These are phyloP conservation scores for Macaranga tanarius DNA, from an alignment of 441 rosid genomes.

Conservation along the genomic window DNA sequence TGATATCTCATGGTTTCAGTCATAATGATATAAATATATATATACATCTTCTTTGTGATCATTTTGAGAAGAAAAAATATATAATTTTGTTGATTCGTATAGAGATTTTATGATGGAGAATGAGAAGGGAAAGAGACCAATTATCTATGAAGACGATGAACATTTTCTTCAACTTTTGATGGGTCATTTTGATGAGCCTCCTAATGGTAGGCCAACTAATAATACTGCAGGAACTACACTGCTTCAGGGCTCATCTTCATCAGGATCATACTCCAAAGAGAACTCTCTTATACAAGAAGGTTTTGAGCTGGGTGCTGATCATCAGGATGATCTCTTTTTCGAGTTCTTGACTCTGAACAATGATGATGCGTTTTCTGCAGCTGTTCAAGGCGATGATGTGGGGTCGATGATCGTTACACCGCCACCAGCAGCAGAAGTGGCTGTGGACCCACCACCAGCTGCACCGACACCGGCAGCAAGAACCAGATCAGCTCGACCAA, in stretches of 20 bases:
- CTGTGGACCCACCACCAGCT: background rate
- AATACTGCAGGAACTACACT: background rate
- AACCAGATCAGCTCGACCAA: background rate
- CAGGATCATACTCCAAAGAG: background rate
- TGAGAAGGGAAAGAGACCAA: constrained; percentile 3
- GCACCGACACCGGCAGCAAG: background rate
- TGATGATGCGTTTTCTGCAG: too few relatives aligned
- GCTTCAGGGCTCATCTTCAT: background rate
- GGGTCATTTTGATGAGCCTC: background rate
- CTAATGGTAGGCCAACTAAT: background rate
- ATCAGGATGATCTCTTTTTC: background rate
- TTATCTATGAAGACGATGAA: background rate
- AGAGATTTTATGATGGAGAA: background rate
- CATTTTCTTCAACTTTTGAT: background rate
- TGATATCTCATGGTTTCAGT: too few relatives aligned
- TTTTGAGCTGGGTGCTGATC: background rate
- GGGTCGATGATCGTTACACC: background rate
- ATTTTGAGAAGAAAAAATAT: too few relatives aligned
- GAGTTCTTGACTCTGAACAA: background rate
- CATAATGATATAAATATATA: too few relatives aligned
- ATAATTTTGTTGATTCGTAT: too few relatives aligned
- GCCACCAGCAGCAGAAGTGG: background rate
- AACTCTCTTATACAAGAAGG: background rate
- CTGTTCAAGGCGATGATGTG: background rate
- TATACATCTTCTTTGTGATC: too few relatives aligned